Percentiles rank a stretch among this genome's conserved stretches.
phyloP scores from a whole-genome alignment of 2,329 filamentous ascomycete species.

The Westerdykella aurantiaca region DNA sequence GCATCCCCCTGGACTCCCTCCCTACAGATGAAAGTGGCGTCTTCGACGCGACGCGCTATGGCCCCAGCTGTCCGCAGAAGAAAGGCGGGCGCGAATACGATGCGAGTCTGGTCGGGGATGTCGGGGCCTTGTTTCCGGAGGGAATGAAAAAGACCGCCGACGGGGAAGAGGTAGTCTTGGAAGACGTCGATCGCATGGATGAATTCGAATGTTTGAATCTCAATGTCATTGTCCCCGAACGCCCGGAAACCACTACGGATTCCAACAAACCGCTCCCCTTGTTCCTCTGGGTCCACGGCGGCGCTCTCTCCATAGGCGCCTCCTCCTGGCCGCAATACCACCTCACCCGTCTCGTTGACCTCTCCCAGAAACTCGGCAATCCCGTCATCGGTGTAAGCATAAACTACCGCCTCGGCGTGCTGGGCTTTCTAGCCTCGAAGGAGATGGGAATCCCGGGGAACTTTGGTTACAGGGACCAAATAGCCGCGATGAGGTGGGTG shows the following conservation, averaged over 20 bases:
- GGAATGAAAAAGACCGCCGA: conserved; percentile 2
- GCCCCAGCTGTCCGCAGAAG: conserved; percentile 36
- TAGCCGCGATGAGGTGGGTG: conserved; percentile 35
- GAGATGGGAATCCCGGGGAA: conserved; percentile 39
- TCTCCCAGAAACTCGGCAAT: conserved; percentile 38
- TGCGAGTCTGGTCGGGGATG: conserved; percentile 19
- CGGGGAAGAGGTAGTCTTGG: conserved; percentile 9
- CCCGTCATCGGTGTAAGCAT: conserved; percentile 42
- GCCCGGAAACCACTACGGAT: not conserved
- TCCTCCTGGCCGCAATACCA: conserved; percentile 51
- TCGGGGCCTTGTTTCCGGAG: conserved; percentile 6
- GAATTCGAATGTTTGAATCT: conserved; percentile 35
- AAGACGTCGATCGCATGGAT: conserved; percentile 9
- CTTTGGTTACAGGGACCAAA: conserved; percentile 33
- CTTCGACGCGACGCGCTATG: conserved; percentile 32
- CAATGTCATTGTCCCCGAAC: conserved; percentile 21
- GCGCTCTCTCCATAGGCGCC: conserved; percentile 46
- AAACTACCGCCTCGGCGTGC: conserved; percentile 29
- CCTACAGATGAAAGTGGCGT: conserved; percentile 5
- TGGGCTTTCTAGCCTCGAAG: conserved; percentile 40
- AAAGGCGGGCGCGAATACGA: conserved; percentile 26
- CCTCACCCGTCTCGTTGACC: conserved; percentile 40
- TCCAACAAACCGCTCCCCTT: conserved; percentile 39
- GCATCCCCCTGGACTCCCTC: conserved; percentile 14
- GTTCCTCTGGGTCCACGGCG: conserved; percentile 50